Conservation (phyloP, 148 eudicot species). For the Oxyria digyna region DNA sequence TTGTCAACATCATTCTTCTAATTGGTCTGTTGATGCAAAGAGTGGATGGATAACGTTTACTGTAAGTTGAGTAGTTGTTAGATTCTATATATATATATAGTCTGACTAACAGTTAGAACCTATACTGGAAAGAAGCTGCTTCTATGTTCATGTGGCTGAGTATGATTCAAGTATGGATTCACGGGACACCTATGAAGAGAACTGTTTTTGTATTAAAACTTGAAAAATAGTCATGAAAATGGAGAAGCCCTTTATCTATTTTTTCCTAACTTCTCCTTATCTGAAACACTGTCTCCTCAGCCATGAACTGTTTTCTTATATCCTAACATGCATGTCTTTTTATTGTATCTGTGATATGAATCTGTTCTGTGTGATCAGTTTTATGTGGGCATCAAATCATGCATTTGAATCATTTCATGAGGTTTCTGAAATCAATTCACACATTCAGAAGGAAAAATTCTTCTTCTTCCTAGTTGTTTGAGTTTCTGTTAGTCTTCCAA, state of each 20-base stretch:
- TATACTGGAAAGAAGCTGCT: neutral
- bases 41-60: neutral
- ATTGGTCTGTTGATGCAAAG: neutral
- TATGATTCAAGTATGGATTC: constrained; percentile 17
- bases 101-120: constrained; percentile 3
- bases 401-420: constrained; percentile 74
- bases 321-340: neutral
- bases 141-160: constrained; percentile 8
- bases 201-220: constrained; percentile 24
- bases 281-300: constrained; percentile 13
- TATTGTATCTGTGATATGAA: neutral
- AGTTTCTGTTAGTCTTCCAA: neutral
- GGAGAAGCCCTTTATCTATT: constrained; percentile 8
- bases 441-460: constrained; percentile 46
- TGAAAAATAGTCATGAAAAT: constrained; percentile 21
- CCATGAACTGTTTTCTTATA: constrained; percentile 14
- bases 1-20: neutral
- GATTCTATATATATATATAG: neutral
- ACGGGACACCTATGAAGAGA: constrained; percentile 51
- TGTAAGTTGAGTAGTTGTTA: neutral
- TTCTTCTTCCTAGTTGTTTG: constrained; percentile 17
- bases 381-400: constrained; percentile 21
- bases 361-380: constrained; percentile 2
- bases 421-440: constrained; percentile 58
- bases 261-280: constrained; percentile 9